Percentiles rank a stretch among this genome's conserved stretches.
Evolutionary conservation across 495 filamentous ascomycete genomes (phyloP).

Genomic region (Aspergillus biplanus): DNA sequence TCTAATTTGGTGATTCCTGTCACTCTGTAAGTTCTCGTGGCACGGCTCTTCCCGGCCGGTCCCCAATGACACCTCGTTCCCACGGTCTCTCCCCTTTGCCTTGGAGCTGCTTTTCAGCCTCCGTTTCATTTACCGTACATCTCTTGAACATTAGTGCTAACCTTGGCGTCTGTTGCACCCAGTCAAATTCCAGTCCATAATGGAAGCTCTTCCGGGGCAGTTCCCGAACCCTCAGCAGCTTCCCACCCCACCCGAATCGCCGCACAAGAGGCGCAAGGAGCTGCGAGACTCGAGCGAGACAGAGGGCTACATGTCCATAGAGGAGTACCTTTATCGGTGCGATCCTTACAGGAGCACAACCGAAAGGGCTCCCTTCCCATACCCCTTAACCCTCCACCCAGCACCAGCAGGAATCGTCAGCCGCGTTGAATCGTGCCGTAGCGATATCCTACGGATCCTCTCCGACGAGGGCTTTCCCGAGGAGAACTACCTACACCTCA

Average conservation of each 20-base stretch:
- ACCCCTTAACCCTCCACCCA: not conserved
- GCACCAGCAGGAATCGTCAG: not conserved
- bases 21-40: too few relatives aligned
- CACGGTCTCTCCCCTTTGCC: too few relatives aligned
- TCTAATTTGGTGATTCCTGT: too few relatives aligned
- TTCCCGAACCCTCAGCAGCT: too few relatives aligned
- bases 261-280: not conserved
- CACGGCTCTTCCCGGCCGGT: too few relatives aligned
- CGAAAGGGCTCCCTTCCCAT: not conserved
- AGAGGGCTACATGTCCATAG: not conserved
- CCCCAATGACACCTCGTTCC: too few relatives aligned
- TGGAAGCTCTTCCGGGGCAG: too few relatives aligned
- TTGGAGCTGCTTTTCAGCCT: too few relatives aligned
- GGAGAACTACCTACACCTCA: not conserved
- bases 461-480: not conserved
- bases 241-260: not conserved
- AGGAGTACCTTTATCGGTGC: not conserved
- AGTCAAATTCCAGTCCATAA: too few relatives aligned
- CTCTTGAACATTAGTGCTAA: too few relatives aligned
- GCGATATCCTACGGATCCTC: not conserved
- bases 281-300: not conserved
- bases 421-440: not conserved
- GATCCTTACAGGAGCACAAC: not conserved
- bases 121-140: too few relatives aligned
- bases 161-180: too few relatives aligned